A percentile compares a stretch with the other conserved stretches of the same genome.
phyloP scores from a whole-genome alignment of 495 filamentous ascomycete genomes.

The Hypoxylon rickii region DNA sequence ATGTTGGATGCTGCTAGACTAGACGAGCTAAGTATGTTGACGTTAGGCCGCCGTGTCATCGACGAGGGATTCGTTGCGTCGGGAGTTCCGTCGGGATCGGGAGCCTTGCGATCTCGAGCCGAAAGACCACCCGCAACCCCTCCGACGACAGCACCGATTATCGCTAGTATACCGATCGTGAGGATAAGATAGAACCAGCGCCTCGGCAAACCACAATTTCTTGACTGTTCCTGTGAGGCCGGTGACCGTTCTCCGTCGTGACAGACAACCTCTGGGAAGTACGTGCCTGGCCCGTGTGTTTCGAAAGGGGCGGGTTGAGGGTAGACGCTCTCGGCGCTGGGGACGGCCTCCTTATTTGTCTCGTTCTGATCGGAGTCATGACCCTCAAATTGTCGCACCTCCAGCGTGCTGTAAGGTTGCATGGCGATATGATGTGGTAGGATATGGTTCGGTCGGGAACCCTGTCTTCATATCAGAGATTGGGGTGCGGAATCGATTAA shows the following conservation, averaged over 20 bases:
- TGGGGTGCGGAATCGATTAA: background rate
- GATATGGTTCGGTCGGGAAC: background rate
- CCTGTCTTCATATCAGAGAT: background rate
- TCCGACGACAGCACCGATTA: constrained; percentile 18
- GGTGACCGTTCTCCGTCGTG: background rate
- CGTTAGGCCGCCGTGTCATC: constrained; percentile 1
- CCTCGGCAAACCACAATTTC: constrained; percentile 12
- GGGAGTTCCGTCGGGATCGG: too few relatives aligned
- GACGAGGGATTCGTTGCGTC: background rate
- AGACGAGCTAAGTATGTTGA: constrained; percentile 13
- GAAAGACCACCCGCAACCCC: constrained; percentile 13
- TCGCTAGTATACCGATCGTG: background rate
- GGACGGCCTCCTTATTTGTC: constrained; percentile 8
- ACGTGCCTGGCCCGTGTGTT: background rate
- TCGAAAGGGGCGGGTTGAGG: constrained; percentile 11
- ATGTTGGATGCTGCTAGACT: constrained; percentile 16
- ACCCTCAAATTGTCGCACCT: background rate
- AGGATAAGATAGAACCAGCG: constrained; percentile 8
- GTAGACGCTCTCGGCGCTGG: background rate
- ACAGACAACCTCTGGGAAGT: constrained; percentile 11
- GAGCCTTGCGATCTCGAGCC: background rate
- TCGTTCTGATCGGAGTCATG: background rate
- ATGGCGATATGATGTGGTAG: background rate
- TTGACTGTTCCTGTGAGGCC: background rate
- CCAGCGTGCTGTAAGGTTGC: constrained; percentile 17